phyloP scores from a whole-genome alignment of 2,329 filamentous ascomycete species.

The Aspergillus sp. region DNA sequence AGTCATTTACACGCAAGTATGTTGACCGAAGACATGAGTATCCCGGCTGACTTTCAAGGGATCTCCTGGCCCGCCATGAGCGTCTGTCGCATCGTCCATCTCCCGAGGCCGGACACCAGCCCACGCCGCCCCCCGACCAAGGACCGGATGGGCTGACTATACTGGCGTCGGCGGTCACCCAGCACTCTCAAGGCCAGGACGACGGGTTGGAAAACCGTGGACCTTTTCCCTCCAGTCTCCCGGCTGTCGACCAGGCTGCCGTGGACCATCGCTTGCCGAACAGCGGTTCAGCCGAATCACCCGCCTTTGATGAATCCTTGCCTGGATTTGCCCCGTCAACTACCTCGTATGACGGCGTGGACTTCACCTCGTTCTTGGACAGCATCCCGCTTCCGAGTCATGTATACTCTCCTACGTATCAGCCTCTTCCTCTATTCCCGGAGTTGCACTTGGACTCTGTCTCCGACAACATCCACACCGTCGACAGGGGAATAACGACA shows the following conservation, averaged over 20 bases:
- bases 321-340: constrained; percentile 13
- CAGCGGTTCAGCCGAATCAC: constrained; percentile 8
- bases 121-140: constrained; percentile 12
- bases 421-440: constrained; percentile 24
- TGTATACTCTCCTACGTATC: constrained; percentile 24
- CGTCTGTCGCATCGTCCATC: constrained; percentile 18
- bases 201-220: constrained; percentile 6
- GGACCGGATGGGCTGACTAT: constrained; percentile 19
- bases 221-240: constrained; percentile 4
- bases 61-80: constrained; percentile 23
- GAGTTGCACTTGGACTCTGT: constrained; percentile 16
- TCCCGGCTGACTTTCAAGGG: constrained; percentile 17
- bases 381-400: constrained; percentile 25
- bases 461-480: constrained; percentile 15
- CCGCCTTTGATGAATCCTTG: constrained; percentile 14
- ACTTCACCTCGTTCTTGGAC: constrained; percentile 27
- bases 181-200: constrained; percentile 7
- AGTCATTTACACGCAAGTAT: constrained; percentile 27
- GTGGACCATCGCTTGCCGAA: constrained; percentile 6
- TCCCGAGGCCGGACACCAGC: constrained; percentile 5
- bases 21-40: too few relatives aligned
- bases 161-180: constrained; percentile 19
- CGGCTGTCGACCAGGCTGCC: constrained; percentile 3
- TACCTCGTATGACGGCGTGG: constrained; percentile 21
- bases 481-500: constrained; percentile 10